Evolutionary conservation across 345 rosid species (phyloP).

Genomic region (Acer campestre): DNA sequence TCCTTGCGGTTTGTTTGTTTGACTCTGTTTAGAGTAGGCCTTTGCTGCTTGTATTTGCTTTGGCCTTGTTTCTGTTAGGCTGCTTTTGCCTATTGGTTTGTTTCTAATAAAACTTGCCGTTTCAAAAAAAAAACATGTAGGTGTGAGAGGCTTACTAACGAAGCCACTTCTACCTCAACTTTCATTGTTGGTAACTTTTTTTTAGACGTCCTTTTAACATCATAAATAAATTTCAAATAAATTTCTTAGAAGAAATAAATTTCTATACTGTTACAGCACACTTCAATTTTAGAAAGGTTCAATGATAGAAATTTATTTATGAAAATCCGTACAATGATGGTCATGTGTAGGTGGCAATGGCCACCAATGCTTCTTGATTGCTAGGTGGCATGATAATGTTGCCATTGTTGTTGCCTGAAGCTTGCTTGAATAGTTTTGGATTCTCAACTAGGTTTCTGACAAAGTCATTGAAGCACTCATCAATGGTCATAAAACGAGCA

Average conservation of each 20-base stretch:
- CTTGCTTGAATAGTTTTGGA: slow-evolving; percentile 11
- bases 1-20: no score
- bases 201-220: background rate
- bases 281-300: background rate
- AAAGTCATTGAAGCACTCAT: slow-evolving; percentile 38
- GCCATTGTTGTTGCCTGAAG: slow-evolving; percentile 1
- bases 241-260: background rate
- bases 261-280: background rate
- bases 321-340: background rate
- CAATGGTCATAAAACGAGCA: slow-evolving; percentile 9
- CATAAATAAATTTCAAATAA: background rate
- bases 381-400: slow-evolving; percentile 12
- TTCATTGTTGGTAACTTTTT: accelerated
- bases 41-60: no score
- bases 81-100: no score
- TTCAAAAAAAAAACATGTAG: no score
- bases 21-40: no score
- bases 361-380: slow-evolving; percentile 8
- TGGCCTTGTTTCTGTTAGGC: no score
- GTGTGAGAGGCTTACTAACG: no score
- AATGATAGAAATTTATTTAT: background rate
- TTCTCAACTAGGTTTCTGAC: slow-evolving; percentile 10
- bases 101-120: no score
- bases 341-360: slow-evolving; percentile 24
- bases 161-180: no score